Conservation (phyloP, 192 early-diverging fungal genomes). For the Umbelopsis ramanniana region DNA sequence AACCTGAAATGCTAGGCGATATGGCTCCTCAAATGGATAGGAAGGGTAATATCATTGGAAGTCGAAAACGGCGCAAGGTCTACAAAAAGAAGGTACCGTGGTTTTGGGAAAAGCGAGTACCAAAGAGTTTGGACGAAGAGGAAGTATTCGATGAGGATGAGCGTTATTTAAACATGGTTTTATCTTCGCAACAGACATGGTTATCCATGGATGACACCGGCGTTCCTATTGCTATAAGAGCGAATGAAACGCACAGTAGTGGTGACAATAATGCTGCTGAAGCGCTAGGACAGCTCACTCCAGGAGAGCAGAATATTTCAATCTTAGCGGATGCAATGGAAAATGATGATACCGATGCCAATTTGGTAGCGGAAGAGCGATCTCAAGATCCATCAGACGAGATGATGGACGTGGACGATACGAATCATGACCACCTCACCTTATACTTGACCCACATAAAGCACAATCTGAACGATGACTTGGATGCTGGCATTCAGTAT, state of each 20-base stretch:
- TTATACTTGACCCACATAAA: slow-evolving; percentile 40
- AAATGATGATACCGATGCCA: too few relatives aligned
- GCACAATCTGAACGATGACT: slow-evolving; percentile 28
- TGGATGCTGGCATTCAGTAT: slow-evolving; percentile 35
- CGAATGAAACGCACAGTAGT: background rate
- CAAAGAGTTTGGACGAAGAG: slow-evolving; percentile 14
- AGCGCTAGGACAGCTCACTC: too few relatives aligned
- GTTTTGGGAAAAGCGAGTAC: slow-evolving; percentile 42
- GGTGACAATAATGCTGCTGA: too few relatives aligned
- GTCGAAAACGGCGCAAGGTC: slow-evolving; percentile 30
- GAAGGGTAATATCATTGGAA: slow-evolving; percentile 37
- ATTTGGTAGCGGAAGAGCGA: too few relatives aligned
- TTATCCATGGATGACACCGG: background rate
- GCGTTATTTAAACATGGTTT: background rate
- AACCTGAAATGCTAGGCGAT: slow-evolving; percentile 26
- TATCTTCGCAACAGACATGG: background rate
- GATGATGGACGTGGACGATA: too few relatives aligned
- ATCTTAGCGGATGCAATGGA: too few relatives aligned
- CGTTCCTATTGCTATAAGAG: background rate
- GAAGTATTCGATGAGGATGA: slow-evolving; percentile 9
- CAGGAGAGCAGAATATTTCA: too few relatives aligned
- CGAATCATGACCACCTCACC: background rate
- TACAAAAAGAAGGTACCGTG: slow-evolving; percentile 40
- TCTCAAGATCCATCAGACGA: too few relatives aligned
- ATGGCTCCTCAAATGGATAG: slow-evolving; percentile 28